A percentile compares a stretch with the other conserved stretches of the same genome.
These are phyloP conservation scores for Pyricularia grisea DNA, from an alignment of 2,329 filamentous ascomycete species.

Conservation along the genomic window DNA sequence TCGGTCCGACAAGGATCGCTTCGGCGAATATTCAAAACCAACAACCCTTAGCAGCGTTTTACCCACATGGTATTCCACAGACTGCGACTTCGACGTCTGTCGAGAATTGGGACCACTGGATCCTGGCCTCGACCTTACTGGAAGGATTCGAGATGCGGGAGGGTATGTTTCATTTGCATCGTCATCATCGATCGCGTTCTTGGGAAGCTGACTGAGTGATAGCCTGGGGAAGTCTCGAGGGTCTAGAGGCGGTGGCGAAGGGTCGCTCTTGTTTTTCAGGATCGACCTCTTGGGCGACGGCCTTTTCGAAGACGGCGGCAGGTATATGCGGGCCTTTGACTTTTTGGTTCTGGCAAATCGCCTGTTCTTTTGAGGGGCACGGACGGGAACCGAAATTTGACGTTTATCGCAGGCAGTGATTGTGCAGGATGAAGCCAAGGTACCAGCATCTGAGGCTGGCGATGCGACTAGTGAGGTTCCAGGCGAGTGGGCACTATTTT, in stretches of 20 bases:
- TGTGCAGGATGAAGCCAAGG: background rate
- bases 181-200: background rate
- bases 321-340: slow-evolving; percentile 25
- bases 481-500: background rate
- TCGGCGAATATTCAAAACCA: background rate
- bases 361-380: background rate
- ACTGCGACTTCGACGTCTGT: background rate
- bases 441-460: background rate
- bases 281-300: background rate
- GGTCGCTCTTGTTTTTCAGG: background rate
- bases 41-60: background rate
- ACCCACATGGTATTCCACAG: background rate
- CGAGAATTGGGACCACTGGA: too few relatives aligned
- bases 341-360: background rate
- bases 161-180: too few relatives aligned
- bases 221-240: background rate
- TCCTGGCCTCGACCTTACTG: too few relatives aligned
- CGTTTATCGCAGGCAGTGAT: background rate
- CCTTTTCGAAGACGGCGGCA: background rate
- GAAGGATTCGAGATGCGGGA: too few relatives aligned
- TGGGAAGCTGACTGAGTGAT: background rate
- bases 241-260: background rate
- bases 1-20: background rate
- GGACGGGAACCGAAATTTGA: background rate
- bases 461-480: background rate